A percentile compares a stretch with the other conserved stretches of the same genome.
Evolutionary conservation across 2,329 filamentous ascomycete species (phyloP).

Genomic region (Nannizziopsis arthrosporioides): DNA sequence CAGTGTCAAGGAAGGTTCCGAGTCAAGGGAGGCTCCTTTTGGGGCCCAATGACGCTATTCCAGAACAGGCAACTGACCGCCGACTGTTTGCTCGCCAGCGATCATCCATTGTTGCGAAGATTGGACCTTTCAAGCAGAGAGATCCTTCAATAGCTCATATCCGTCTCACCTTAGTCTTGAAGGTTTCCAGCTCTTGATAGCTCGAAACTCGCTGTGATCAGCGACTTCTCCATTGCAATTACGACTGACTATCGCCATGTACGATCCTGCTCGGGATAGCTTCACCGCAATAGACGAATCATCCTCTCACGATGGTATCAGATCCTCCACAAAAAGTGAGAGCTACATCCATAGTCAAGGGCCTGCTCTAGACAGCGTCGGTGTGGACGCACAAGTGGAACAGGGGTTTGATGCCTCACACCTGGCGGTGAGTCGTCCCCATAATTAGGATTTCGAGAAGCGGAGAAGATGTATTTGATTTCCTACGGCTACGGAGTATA

Average conservation of each 20-base stretch:
- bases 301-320: constrained; percentile 12
- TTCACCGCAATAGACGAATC: constrained; percentile 22
- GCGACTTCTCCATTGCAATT: background rate
- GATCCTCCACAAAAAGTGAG: constrained; percentile 11
- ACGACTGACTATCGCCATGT: constrained; percentile 16
- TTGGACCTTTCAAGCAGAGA: background rate
- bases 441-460: too few relatives aligned
- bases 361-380: background rate
- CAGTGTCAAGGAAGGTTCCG: too few relatives aligned
- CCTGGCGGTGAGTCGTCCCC: too few relatives aligned
- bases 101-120: background rate
- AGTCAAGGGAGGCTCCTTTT: too few relatives aligned
- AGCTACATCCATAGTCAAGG: constrained; percentile 10
- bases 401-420: too few relatives aligned
- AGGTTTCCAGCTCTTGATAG: background rate
- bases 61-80: background rate
- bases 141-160: background rate
- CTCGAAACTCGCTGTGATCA: background rate
- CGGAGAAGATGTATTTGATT: too few relatives aligned
- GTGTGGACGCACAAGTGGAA: background rate
- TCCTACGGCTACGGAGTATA: too few relatives aligned
- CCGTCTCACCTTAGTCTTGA: background rate
- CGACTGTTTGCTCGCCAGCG: too few relatives aligned
- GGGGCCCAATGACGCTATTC: background rate
- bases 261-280: constrained; percentile 27